Evolutionary conservation across 768 basidiomycete species (phyloP).

Genomic region (Glaciozyma antarctica): DNA sequence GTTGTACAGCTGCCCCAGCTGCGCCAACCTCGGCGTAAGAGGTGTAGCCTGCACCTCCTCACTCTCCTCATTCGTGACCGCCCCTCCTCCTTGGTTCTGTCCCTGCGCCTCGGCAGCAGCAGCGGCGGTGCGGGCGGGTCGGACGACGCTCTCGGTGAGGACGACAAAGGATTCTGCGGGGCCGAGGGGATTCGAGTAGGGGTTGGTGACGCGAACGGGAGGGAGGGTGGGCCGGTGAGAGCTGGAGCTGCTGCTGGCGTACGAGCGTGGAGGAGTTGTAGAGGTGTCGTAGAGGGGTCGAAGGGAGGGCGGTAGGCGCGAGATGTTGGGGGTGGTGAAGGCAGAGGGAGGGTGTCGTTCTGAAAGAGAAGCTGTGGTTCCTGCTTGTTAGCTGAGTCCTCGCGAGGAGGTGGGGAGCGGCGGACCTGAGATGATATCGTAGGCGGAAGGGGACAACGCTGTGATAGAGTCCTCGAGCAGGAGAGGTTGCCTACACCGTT

Average conservation of each 20-base stretch:
- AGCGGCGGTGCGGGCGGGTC: constrained; percentile 33
- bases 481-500: background rate
- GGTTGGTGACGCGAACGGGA: background rate
- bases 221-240: background rate
- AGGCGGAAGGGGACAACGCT: constrained; percentile 73
- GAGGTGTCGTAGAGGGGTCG: constrained; percentile 10
- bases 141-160: constrained; percentile 53
- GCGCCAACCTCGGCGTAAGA: constrained; percentile 22
- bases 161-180: constrained; percentile 63
- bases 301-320: constrained; percentile 33
- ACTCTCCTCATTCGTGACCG: constrained; percentile 32
- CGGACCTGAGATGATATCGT: constrained; percentile 66
- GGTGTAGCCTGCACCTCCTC: constrained; percentile 56
- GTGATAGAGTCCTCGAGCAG: constrained; percentile 76
- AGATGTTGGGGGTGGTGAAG: constrained; percentile 37
- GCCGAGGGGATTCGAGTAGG: constrained; percentile 3
- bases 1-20: constrained; percentile 34
- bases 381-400: background rate
- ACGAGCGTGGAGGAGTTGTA: constrained; percentile 44
- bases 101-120: constrained; percentile 41
- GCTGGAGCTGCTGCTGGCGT: constrained; percentile 24
- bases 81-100: constrained; percentile 45
- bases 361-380: constrained; percentile 21
- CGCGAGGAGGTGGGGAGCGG: background rate
- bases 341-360: constrained; percentile 50